Conservation (phyloP, 495 filamentous ascomycete genomes). For the Talaromyces liani region DNA sequence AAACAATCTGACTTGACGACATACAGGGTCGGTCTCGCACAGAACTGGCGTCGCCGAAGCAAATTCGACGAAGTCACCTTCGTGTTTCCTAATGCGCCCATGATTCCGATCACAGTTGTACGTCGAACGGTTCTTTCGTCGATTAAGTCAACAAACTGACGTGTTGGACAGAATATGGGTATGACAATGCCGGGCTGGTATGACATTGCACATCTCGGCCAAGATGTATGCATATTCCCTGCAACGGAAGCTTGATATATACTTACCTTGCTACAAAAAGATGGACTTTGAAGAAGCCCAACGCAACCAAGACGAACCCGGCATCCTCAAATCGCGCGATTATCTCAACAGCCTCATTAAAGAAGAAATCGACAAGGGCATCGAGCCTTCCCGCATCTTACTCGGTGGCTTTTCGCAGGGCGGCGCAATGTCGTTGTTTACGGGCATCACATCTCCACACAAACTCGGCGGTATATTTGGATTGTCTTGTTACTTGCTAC, state of each 20-base stretch:
- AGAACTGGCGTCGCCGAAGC: slow-evolving; percentile 79
- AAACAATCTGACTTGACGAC: neutral
- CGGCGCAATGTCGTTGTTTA: slow-evolving; percentile 52
- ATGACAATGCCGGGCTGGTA: slow-evolving; percentile 91
- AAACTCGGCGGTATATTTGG: slow-evolving; percentile 85
- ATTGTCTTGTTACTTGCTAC: slow-evolving; percentile 72
- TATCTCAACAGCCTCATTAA: slow-evolving; percentile 79
- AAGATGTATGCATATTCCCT: slow-evolving; percentile 16
- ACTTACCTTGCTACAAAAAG: neutral
- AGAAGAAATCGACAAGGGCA: slow-evolving; percentile 73
- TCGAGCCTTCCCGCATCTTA: slow-evolving; percentile 75
- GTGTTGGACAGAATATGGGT: slow-evolving; percentile 55
- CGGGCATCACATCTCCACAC: slow-evolving; percentile 62
- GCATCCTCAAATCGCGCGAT: slow-evolving; percentile 63
- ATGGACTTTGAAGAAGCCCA: slow-evolving; percentile 41
- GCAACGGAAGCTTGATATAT: neutral
- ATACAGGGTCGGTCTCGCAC: slow-evolving; percentile 62
- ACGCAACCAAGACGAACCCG: slow-evolving; percentile 65
- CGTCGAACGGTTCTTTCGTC: slow-evolving; percentile 10
- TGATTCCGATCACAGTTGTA: slow-evolving; percentile 82
- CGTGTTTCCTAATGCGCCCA: slow-evolving; percentile 88
- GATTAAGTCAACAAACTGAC: slow-evolving; percentile 1
- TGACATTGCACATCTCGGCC: slow-evolving; percentile 61
- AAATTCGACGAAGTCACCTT: slow-evolving; percentile 88
- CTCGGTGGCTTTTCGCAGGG: slow-evolving; percentile 64